Percentiles rank a stretch among this genome's conserved stretches.
Conservation (phyloP, 2,329 filamentous ascomycete genomes). For the Chaetomiaceae sp. region DNA sequence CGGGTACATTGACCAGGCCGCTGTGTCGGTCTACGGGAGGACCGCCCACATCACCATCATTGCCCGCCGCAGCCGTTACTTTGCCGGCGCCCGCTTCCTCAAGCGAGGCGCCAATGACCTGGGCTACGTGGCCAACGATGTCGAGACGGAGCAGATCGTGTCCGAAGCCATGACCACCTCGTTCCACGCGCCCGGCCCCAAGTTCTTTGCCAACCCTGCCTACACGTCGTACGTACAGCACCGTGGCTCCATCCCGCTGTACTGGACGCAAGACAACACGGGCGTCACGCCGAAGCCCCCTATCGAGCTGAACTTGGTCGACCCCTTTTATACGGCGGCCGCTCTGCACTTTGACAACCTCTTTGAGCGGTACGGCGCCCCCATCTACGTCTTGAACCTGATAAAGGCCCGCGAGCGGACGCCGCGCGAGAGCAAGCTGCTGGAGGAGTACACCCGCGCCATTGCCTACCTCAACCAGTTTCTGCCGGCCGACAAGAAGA, state of each 20-base stretch:
- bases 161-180: conserved; percentile 92
- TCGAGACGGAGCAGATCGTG: conserved; percentile 97
- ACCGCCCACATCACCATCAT: conserved; percentile 91
- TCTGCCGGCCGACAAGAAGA: conserved; percentile 75
- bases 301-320: conserved; percentile 90
- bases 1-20: conserved; percentile 90
- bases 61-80: conserved; percentile 84
- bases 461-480: conserved; percentile 94
- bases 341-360: conserved; percentile 93
- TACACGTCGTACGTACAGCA: conserved; percentile 98
- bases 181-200: conserved; percentile 85
- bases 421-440: conserved; percentile 84
- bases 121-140: conserved; percentile 95
- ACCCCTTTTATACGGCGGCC: conserved; percentile 91
- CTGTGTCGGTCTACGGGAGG: conserved; percentile 79
- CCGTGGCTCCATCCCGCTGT: conserved; percentile 89
- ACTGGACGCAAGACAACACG: conserved; percentile 96
- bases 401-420: conserved; percentile 85
- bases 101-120: conserved; percentile 93
- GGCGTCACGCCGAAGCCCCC: conserved; percentile 95
- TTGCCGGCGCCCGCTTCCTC: conserved; percentile 88
- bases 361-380: conserved; percentile 88
- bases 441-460: conserved; percentile 81
- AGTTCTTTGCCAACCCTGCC: conserved; percentile 79
- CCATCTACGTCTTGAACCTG: conserved; percentile 86